Evolutionary conservation across 208 protist species (phyloP), one percentile per base, ranked within the genome.

Genomic region (Jaenimonas drosophilae): DNA sequence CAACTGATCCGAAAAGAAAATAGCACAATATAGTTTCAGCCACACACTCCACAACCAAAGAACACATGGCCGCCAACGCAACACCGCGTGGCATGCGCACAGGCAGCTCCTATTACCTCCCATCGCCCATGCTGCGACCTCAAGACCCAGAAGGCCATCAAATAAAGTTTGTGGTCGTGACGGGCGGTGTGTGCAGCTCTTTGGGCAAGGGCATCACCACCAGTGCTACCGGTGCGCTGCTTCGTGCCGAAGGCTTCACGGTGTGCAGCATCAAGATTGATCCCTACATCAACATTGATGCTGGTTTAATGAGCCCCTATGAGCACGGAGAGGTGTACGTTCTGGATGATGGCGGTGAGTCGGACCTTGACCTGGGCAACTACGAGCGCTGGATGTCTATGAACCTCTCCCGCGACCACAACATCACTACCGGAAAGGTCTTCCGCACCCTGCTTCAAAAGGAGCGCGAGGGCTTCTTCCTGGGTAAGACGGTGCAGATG

Each of bases 381-480:
- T 99, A 99, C 70, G 98, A 99, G 80, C 95, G 98, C 39, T 99
- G 98, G 80, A 77, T 99, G 45, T 86, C 97, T 36, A 70, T 99
- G 21, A 83, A 69, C 16, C 73, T 99, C 11, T 79, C 55, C 16
- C 64, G 82, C 19, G 91, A 98, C 61, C 95, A 99, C 81, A 99
- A 99, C 82, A 98, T 99, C 59, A 99, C 98, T 2, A 99, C 98
- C 3, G 98, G 98, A 38, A 99, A 99, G 71, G 77, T 99, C 21
- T 99, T 98, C 63, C 66, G 89, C 45, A 80, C 82, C 46, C 88
- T 99, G 7, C 95, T 99, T 47, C 57, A 76, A 27, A 96, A 94
- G 71, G 96, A 99, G 77, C 79, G 97, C 32, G 59, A 57, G 17
- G 98, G 98, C n/a, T 82, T 96, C 12, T 99, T 98, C 66, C 79